Base-by-base conservation (phyloP, 2,329 filamentous ascomycete genomes). In the Hymenoscyphus fructigenus region DNA sequence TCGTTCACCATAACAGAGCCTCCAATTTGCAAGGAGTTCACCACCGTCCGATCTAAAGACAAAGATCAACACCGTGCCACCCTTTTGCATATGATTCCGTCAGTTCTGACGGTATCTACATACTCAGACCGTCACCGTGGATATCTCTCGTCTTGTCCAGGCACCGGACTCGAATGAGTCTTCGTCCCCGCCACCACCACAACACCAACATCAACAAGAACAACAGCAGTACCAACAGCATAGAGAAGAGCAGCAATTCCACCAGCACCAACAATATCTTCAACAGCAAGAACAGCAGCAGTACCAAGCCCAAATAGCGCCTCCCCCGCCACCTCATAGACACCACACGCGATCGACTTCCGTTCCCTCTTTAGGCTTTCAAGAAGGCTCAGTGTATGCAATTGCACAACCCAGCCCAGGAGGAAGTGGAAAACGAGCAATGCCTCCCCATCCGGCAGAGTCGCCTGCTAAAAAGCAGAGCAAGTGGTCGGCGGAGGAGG, bases 401-500 rank as follows among this genome's bases (percentile, higher is more conserved):
- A 62, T 67, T 60, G 29, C 47, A 14, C 36, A 61, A 56, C 63
- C 65, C 66, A 69, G 69, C 65, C 58, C 68, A n/a, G 71, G 64
- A 58, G 59, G 28, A 55, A 58, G 75, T 60, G 75, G 74, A 68
- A 85, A 82, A 76, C 82, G 81, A 76, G 81, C 76, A 71, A 82
- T 85, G 81, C 78, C 81, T 67, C 76, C 84, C 36, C 84, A 88
- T 74, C 79, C 80, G 17, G 76, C 81, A 36, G 85, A 88, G 71
- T 90, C 89, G 44, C 92, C 91, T 23, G 91, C 92, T 38, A 96
- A 95, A 81, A 96, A 94, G 79, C 93, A 97, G 78, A 96, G 92
- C 75, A 98, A 98, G 79, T 98, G 95, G 95, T 96, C 92, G 5
- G 84, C 90, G 0, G 92, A 97, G 67, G 94, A 98, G 77, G 93